Percentiles rank a stretch among this genome's conserved stretches.
phyloP scores from a whole-genome alignment of 805 yeast species.

The Brettanomyces anomalus region DNA sequence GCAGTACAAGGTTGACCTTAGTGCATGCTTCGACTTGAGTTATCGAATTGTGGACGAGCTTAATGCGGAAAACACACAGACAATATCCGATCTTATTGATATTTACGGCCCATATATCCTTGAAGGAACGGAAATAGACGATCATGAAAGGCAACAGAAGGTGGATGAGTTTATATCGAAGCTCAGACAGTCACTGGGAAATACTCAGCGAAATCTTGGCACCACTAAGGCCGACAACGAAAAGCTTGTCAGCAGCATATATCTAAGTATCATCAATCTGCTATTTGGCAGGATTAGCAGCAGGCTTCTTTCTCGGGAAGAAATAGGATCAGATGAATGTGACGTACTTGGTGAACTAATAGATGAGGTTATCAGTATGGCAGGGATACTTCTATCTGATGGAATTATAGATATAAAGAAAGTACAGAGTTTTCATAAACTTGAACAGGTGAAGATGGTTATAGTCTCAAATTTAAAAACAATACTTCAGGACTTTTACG shows the following conservation, averaged over 20 bases:
- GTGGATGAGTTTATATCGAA: conserved; percentile 4
- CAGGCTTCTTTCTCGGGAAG: conserved; percentile 14
- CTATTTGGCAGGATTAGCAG: conserved; percentile 13
- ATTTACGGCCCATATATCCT: conserved; percentile 12
- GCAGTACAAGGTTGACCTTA: conserved; percentile 13
- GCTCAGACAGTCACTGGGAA: conserved; percentile 8
- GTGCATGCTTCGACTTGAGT: conserved; percentile 15
- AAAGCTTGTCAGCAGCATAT: conserved; percentile 12
- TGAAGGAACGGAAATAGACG: conserved; percentile 13
- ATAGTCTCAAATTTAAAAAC: conserved; percentile 30
- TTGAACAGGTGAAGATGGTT: conserved; percentile 20
- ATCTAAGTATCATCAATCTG: conserved; percentile 10
- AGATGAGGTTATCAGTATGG: conserved; percentile 2
- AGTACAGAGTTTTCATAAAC: conserved; percentile 19
- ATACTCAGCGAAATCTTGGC: conserved; percentile 9
- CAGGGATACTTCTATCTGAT: background rate
- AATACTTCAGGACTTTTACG: conserved; percentile 40
- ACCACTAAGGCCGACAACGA: conserved; percentile 13
- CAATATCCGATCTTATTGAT: conserved; percentile 7
- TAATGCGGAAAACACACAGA: conserved; percentile 4
- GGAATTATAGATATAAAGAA: conserved; percentile 9
- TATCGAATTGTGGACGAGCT: conserved; percentile 9
- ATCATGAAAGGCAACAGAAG: conserved; percentile 2
- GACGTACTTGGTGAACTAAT: conserved; percentile 12
- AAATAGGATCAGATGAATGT: conserved; percentile 27